phyloP scores from a whole-genome alignment of 768 basidiomycete genomes.

The Fomitopsis serialis region DNA sequence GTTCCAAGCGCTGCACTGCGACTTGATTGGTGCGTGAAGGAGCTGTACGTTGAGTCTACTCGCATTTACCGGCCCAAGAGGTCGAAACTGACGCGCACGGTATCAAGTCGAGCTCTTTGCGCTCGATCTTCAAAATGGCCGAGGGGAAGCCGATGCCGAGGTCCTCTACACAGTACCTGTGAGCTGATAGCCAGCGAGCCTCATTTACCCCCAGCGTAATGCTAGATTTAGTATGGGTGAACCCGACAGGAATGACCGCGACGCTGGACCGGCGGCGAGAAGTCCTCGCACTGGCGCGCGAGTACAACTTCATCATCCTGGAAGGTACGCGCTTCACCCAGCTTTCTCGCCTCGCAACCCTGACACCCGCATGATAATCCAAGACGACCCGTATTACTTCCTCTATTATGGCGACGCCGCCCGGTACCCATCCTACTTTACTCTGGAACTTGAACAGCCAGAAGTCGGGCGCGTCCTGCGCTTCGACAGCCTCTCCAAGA shows the following conservation, averaged over 20 bases:
- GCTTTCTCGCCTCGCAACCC: too few relatives aligned
- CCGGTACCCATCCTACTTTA: slow-evolving; percentile 76
- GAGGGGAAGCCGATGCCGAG: slow-evolving; percentile 66
- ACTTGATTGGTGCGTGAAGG: slow-evolving; percentile 64
- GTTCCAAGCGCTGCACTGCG: slow-evolving; percentile 48
- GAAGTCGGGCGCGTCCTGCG: slow-evolving; percentile 77
- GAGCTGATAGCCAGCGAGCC: slow-evolving; percentile 5
- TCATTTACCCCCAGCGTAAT: slow-evolving; percentile 1
- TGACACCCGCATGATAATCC: not conserved
- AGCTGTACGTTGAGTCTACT: too few relatives aligned
- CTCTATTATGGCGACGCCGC: slow-evolving; percentile 67
- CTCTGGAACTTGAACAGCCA: slow-evolving; percentile 58
- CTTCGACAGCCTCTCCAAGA: slow-evolving; percentile 89
- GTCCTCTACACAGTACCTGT: slow-evolving; percentile 81
- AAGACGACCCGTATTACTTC: slow-evolving; percentile 80
- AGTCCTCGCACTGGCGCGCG: slow-evolving; percentile 67
- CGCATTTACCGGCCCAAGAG: too few relatives aligned
- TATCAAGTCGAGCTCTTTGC: slow-evolving; percentile 55
- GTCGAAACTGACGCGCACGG: slow-evolving; percentile 76
- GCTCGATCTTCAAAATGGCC: slow-evolving; percentile 77
- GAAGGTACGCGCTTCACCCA: slow-evolving; percentile 45
- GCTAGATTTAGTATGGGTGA: slow-evolving; percentile 67
- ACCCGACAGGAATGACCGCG: slow-evolving; percentile 83
- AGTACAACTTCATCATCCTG: slow-evolving; percentile 78
- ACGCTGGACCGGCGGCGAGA: slow-evolving; percentile 63